Conservation (phyloP, 2,329 filamentous ascomycete species). For the Helotiales sp. region DNA sequence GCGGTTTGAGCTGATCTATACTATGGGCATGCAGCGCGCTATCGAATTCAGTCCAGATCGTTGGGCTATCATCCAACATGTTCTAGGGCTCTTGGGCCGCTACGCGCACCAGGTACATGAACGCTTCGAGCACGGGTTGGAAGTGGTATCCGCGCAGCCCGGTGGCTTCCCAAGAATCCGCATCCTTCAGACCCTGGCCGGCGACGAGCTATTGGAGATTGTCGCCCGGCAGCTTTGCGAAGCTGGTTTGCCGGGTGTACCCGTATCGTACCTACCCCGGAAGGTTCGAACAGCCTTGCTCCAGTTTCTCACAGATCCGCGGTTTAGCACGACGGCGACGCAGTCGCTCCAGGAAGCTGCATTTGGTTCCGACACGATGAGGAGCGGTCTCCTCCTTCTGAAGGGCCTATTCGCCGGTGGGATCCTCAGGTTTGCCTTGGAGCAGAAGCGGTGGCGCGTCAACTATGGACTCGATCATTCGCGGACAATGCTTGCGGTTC, state of each 20-base stretch:
- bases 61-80: constrained; percentile 60
- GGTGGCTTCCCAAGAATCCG: constrained; percentile 54
- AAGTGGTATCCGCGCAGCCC: too few relatives aligned
- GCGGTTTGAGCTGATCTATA: constrained; percentile 68
- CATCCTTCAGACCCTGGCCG: constrained; percentile 39
- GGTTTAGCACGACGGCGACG: too few relatives aligned
- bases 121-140: too few relatives aligned
- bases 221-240: constrained; percentile 21
- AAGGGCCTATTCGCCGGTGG: constrained; percentile 61
- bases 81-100: constrained; percentile 56
- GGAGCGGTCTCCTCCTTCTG: constrained; percentile 52
- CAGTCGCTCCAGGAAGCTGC: too few relatives aligned
- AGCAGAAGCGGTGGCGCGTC: constrained; percentile 66
- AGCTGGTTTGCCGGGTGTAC: constrained; percentile 20
- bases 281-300: too few relatives aligned
- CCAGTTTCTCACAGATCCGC: too few relatives aligned
- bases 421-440: constrained; percentile 58
- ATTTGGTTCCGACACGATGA: too few relatives aligned
- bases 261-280: constrained; percentile 15
- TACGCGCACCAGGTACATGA: too few relatives aligned
- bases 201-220: neutral
- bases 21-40: constrained; percentile 56
- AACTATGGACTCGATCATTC: constrained; percentile 61
- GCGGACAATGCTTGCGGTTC: constrained; percentile 59
- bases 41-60: constrained; percentile 59